Evolutionary conservation across 1,284 basidiomycete species (phyloP), one percentile per base, ranked within the genome.

Genomic region (Irpex lacteus): DNA sequence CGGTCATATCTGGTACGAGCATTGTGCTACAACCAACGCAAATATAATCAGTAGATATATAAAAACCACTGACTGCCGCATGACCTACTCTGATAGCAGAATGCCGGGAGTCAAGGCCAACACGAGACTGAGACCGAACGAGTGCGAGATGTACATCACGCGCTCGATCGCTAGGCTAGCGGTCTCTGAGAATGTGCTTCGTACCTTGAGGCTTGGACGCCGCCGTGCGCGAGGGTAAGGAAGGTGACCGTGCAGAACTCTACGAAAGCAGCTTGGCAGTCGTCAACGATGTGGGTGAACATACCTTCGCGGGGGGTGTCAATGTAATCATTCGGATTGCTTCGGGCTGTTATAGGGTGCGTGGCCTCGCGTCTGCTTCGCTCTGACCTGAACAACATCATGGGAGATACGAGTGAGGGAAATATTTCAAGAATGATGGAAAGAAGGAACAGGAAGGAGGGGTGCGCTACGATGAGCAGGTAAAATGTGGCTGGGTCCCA

Each of bases 61-160:
- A n/a, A n/a, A 26, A 6, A 15, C 32, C 26, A 50, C 8, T 6
- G 15, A 32, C 50, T 54, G 56, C 56, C 19, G 63, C 15, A 34
- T 15, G 49, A 8, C 75, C 81, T 59, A 89, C 82, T 85, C 83
- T 60, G 85, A 82, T 9, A 79, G 77, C n/a, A 91, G 76, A 1
- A 78, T 76, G 26, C 85, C 85, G 7, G 88, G 86, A 0, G 87
- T 86, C 49, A 91, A 77, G 1, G 78, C 86, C n/a, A 80, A 75
- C 1, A 92, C 70, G 9, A 92, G 77, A 1, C 85, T 85, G 60
- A 92, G 73, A 2, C 90, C 90, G 80, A 90, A 87, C 54, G 79
- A 82, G 1, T 82, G 79, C 0, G 88, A 82, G 56, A 88, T 84
- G 75, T 89, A 90, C 67, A 86, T 77, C 44, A 80, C 72, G 26